Evolutionary conservation across 2,329 filamentous ascomycete species (phyloP), one percentile per base, ranked within the genome.

Genomic region (Rosellinia necatrix): DNA sequence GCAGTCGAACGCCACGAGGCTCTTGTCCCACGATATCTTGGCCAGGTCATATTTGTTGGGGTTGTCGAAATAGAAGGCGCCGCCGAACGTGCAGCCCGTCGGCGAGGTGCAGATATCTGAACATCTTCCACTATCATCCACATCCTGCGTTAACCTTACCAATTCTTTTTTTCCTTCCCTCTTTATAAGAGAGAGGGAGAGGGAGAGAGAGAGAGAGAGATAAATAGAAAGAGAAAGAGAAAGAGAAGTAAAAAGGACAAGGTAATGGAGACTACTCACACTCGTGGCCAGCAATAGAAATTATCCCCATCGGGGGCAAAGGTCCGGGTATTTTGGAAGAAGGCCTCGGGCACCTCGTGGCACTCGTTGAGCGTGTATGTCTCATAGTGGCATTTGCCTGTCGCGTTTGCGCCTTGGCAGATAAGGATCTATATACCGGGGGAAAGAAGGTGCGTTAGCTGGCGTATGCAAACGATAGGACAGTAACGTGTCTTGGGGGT

Each of bases 21-120:
- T 61, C n/a, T 55, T 70, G 42, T 78, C 67, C 81, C 80, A 83
- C 42, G 68, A 53, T 41, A 80, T 76, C 24, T 69, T 70, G 22
- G 72, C 69, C 48, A 83, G 64, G 64, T 83, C 74, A 66, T 71
- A 77, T 69, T 81, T 81, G 72, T 79, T 52, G 53, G 70, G 64
- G 64, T 76, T 78, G 59, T 68, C 61, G 61, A 75, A 81, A 62
- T 75, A 73, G 44, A 83, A 71, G 6, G 72, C 64, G 30, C 79
- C 80, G 61, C 80, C 81, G 56, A 80, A 74, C 0, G 80, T 82
- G 70, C 81, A 83, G 30, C 80, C 81, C 40, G 75, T 77, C 2
- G 79, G 79, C 42, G 79, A 81, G 4, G 49, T 76, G 73, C 80
- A 83, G 57, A 75, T 70, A 19, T 67, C 70, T 29, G 69, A 70